Percentiles rank a stretch among this genome's conserved stretches.
Conservation (phyloP, 176 grass and related monocot genomes). For the Aegilops umbellulata region DNA sequence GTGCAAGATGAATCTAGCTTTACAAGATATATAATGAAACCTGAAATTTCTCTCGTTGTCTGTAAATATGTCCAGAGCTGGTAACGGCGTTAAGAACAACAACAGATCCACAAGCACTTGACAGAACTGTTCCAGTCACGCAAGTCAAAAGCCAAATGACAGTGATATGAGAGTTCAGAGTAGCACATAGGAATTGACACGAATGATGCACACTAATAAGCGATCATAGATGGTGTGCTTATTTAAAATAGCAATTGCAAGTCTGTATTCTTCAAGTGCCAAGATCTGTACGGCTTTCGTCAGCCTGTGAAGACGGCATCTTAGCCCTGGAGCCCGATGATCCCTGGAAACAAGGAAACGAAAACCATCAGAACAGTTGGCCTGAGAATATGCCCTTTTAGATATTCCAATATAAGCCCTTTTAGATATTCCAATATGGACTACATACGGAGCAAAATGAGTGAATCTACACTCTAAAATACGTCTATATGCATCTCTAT, state of each 20-base stretch:
- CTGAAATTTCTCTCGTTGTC: no score
- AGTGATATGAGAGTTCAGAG: constrained; percentile 6
- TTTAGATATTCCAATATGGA: no score
- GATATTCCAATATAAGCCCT: no score
- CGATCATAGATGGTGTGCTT: constrained; percentile 28
- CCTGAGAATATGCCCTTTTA: no score
- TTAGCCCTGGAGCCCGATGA: constrained; percentile 86
- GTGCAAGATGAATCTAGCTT: no score
- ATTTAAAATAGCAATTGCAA: constrained; percentile 11
- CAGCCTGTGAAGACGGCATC: neutral
- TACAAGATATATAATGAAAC: no score
- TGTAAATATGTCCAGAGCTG: no score
- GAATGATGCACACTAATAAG: constrained; percentile 11
- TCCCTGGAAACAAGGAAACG: constrained; percentile 31
- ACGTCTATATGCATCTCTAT: no score
- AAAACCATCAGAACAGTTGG: neutral
- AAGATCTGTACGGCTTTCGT: neutral
- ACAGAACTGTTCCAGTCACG: neutral
- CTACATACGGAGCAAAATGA: no score
- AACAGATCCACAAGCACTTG: neutral
- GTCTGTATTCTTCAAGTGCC: neutral
- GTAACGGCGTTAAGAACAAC: no score
- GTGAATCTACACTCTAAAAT: no score
- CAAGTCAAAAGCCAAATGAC: neutral
- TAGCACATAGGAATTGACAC: neutral